Evolutionary conservation across 257 asterid genomes (phyloP).

Genomic region (Plantago elongata): DNA sequence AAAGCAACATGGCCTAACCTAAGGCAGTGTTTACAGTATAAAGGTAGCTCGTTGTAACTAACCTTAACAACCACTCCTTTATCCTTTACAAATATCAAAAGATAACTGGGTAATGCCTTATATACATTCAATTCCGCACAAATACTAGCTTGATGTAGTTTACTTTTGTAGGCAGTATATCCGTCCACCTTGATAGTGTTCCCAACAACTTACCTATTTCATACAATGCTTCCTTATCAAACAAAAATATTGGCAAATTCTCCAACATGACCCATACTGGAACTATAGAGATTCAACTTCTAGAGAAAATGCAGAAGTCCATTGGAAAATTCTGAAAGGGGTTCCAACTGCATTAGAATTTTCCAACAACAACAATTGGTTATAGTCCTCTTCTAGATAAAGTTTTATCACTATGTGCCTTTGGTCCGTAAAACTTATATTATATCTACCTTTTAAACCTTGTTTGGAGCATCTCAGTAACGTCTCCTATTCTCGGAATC

Average conservation of each 20-base stretch:
- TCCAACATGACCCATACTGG: background rate
- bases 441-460: background rate
- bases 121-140: no score
- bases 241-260: background rate
- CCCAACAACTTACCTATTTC: background rate
- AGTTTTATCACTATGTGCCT: background rate
- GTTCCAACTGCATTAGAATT: background rate
- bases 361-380: background rate
- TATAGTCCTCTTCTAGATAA: background rate
- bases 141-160: no score
- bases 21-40: no score
- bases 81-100: no score
- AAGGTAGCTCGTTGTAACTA: no score
- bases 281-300: background rate
- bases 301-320: background rate
- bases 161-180: no score
- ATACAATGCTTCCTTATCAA: no score
- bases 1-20: no score
- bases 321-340: background rate
- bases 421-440: background rate
- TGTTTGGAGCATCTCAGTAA: background rate
- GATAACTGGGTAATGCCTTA: no score
- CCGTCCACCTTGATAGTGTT: background rate
- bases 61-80: no score
- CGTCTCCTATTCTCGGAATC: background rate